phyloP scores from a whole-genome alignment of 2,329 filamentous ascomycete species.

The Calonectria honghensis region DNA sequence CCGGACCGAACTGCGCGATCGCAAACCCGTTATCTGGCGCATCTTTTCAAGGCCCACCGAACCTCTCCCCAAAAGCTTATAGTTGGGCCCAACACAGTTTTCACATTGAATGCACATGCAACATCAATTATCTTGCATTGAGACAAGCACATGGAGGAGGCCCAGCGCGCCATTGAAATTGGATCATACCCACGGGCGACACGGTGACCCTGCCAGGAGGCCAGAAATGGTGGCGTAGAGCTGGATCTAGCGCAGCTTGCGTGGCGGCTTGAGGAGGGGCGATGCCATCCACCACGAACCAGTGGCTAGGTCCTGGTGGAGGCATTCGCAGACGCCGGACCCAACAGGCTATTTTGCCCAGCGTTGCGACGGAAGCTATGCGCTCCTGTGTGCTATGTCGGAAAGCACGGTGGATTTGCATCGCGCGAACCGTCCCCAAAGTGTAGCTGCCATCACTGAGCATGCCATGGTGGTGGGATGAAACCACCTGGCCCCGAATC shows the following conservation, averaged over 20 bases:
- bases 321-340: conserved; percentile 23
- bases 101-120: conserved; percentile 12
- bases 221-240: conserved; percentile 54
- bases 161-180: conserved; percentile 31
- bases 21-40: conserved; percentile 37
- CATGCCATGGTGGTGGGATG: conserved; percentile 35
- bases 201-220: conserved; percentile 38
- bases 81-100: conserved; percentile 12
- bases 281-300: conserved; percentile 49
- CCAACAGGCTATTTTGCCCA: conserved; percentile 3
- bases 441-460: conserved; percentile 16
- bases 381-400: neutral
- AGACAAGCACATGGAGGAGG: conserved; percentile 9
- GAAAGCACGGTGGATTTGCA: neutral
- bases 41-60: conserved; percentile 26
- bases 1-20: conserved; percentile 33
- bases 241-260: conserved; percentile 55
- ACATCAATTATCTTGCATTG: conserved; percentile 25
- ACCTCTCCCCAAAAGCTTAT: conserved; percentile 22
- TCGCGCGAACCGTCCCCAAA: conserved; percentile 9
- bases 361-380: conserved; percentile 1
- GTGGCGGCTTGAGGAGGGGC: conserved; percentile 55
- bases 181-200: conserved; percentile 44
- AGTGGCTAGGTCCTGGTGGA: conserved; percentile 29
- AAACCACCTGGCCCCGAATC: conserved; percentile 41